phyloP scores from a whole-genome alignment of 202 grass and related monocot species.

The Panicum hallii region DNA sequence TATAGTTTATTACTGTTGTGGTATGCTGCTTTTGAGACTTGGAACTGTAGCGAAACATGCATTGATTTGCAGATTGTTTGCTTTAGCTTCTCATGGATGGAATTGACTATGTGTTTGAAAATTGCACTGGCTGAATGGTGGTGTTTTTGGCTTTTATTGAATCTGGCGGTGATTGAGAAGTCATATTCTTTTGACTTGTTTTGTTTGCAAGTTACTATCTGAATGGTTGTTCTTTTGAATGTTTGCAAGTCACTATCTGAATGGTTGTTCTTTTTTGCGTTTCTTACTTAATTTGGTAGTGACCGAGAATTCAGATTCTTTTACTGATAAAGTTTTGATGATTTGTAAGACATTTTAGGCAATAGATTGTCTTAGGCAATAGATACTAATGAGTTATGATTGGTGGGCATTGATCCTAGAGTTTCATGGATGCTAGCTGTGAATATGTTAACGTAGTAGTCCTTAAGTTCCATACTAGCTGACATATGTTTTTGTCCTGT shows the following conservation, averaged over 20 bases:
- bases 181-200: constrained; percentile 14
- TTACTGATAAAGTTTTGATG: background rate
- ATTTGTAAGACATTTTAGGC: background rate
- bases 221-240: background rate
- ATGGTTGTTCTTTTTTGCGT: background rate
- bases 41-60: background rate
- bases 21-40: constrained; percentile 13
- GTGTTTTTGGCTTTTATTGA: background rate
- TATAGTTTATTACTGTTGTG: background rate
- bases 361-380: background rate
- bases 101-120: constrained; percentile 28
- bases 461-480: background rate
- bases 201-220: constrained; percentile 31
- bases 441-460: background rate
- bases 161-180: constrained; percentile 13
- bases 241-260: constrained; percentile 15
- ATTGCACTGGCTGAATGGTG: background rate
- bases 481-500: background rate
- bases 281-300: constrained; percentile 8
- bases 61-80: constrained; percentile 19
- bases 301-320: constrained; percentile 4
- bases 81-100: background rate
- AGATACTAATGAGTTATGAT: constrained; percentile 1
- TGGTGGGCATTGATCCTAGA: background rate
- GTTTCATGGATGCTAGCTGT: constrained; percentile 22